Base-by-base conservation (phyloP, 169 alveolate species). In the Babesia bigemina region DNA sequence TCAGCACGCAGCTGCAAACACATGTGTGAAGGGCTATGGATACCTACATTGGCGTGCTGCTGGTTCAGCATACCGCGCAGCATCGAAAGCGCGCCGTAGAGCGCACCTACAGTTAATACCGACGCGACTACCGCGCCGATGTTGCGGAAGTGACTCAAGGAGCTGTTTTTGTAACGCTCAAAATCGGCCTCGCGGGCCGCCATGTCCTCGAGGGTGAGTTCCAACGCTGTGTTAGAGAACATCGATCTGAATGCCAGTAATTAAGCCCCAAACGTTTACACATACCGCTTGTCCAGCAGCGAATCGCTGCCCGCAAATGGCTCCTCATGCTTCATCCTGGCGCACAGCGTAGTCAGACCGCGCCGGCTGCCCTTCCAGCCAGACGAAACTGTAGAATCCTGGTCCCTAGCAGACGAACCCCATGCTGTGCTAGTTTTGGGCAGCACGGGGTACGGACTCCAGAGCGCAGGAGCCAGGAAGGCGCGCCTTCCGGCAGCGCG, bases 241-340 rank as follows among this genome's bases (percentile, higher is more conserved):
- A 79, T 33, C 24, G 17, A 21, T 42, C 87, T 79, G 63, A 17
- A 33, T 6, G 14, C 14, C 19, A 45, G 39, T 33, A 33, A 33
- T 33, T 33, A 6, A 2, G 6, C 39, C 39, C 39, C 39, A 6
- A 33, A 33, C 39, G 6, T 33, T 2, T 6, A 33, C 39, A 33
- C 84, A 17, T 50, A 75, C 84, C 70, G 21, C 16, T 65, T 59
- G 57, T 78, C 21, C 39, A 78, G 39, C 2, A 78, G 28, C 16
- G 72, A 85, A 12, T 44, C 61, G 57, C 57, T 36, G 13, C 84
- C 84, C 33, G 84, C 70, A n/a, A 75, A 75, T 75, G 66, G 70
- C 39, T 75, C 73, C 29, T 14, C 14, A 50, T 53, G 19, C 1
- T 36, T 8, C 19, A n/a, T 22, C n/a, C 21, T 4, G 29, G n/a